Percentiles rank a stretch among this genome's conserved stretches.
These are phyloP conservation scores for Celoporthe dispersa DNA, from an alignment of 2,329 filamentous ascomycete species.

Conservation along the genomic window DNA sequence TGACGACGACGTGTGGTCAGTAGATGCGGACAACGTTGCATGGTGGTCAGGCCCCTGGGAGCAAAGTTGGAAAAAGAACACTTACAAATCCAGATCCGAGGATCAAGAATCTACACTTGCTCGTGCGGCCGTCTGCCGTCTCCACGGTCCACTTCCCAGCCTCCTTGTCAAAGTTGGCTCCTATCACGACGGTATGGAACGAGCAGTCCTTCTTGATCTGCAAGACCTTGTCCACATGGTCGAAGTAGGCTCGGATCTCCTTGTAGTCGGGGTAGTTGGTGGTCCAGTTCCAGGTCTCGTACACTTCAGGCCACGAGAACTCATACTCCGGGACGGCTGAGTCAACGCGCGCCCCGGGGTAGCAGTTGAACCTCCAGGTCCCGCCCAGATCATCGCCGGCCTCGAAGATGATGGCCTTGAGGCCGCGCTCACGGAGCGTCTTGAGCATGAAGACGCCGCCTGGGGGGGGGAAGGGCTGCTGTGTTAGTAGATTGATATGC, in stretches of 20 bases:
- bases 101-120: slow-evolving; percentile 56
- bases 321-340: slow-evolving; percentile 58
- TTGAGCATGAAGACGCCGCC: slow-evolving; percentile 57
- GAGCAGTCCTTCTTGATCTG: slow-evolving; percentile 60
- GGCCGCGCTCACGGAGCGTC: slow-evolving; percentile 53
- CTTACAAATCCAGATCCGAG: slow-evolving; percentile 57
- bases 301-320: slow-evolving; percentile 55
- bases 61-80: background rate
- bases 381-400: slow-evolving; percentile 56
- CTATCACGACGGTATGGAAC: slow-evolving; percentile 60
- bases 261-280: slow-evolving; percentile 55
- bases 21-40: background rate
- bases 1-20: background rate
- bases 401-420: slow-evolving; percentile 55
- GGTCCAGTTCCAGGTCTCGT: slow-evolving; percentile 61
- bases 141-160: slow-evolving; percentile 47
- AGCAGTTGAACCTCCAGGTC: slow-evolving; percentile 61
- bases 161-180: slow-evolving; percentile 54
- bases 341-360: slow-evolving; percentile 60
- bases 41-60: background rate
- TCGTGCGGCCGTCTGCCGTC: slow-evolving; percentile 55
- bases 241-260: slow-evolving; percentile 62
- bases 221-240: slow-evolving; percentile 60
- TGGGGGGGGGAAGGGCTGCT: slow-evolving; percentile 17
- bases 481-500: background rate